phyloP scores from a whole-genome alignment of 805 yeast genomes.

The Sugiyamaella smithiae region DNA sequence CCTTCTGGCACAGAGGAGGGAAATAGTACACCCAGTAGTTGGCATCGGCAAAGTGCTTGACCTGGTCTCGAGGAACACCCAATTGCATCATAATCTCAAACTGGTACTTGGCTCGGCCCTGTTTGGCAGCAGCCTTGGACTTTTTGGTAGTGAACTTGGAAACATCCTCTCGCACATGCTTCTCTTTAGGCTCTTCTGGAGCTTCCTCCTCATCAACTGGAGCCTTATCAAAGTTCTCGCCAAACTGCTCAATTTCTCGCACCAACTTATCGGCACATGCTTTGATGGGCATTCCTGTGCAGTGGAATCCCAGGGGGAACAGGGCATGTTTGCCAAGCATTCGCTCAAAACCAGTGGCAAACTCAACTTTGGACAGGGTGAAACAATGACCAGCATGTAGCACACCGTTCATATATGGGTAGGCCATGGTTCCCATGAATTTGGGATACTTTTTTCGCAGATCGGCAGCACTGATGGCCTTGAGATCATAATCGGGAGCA shows the following conservation, averaged over 20 bases:
- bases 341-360: slow-evolving; percentile 88
- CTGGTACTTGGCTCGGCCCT: slow-evolving; percentile 92
- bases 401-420: slow-evolving; percentile 98
- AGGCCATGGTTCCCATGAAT: slow-evolving; percentile 91
- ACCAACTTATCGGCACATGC: slow-evolving; percentile 94
- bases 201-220: slow-evolving; percentile 49
- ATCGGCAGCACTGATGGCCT: slow-evolving; percentile 60
- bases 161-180: slow-evolving; percentile 58
- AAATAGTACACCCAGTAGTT: slow-evolving; percentile 84
- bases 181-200: slow-evolving; percentile 26
- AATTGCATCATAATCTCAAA: slow-evolving; percentile 94
- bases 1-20: slow-evolving; percentile 83
- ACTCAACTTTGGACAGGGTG: slow-evolving; percentile 91
- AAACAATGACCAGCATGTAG: slow-evolving; percentile 97
- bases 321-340: slow-evolving; percentile 90
- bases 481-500: slow-evolving; percentile 75
- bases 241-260: slow-evolving; percentile 90
- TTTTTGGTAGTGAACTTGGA: slow-evolving; percentile 91
- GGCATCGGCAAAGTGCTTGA: slow-evolving; percentile 88
- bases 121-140: slow-evolving; percentile 90
- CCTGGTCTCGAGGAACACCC: slow-evolving; percentile 82
- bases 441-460: slow-evolving; percentile 80
- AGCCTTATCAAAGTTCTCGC: slow-evolving; percentile 67
- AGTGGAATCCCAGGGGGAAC: slow-evolving; percentile 97
- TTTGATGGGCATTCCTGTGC: slow-evolving; percentile 97